Base-by-base conservation (phyloP, 495 filamentous ascomycete genomes). In the Gamarada debralockiae region DNA sequence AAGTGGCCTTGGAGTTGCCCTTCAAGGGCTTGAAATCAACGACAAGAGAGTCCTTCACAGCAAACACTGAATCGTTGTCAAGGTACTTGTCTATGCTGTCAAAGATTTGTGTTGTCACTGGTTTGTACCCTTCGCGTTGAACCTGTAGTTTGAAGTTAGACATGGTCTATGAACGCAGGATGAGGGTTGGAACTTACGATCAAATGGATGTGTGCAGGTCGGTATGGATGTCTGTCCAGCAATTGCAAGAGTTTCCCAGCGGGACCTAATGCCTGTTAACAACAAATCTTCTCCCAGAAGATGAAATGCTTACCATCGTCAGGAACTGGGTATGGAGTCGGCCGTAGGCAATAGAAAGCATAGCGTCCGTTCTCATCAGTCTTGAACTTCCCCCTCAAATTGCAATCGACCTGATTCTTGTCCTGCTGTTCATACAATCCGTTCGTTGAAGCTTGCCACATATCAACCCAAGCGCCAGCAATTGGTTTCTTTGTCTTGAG, bases 361-460 rank as follows among this genome's bases (percentile, higher is more conserved):
- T 88, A 93, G 56, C 82, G 72, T 65, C 87, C 87, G 53, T 90
- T 78, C 58, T 77, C 83, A 73, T 93, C 81, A 58, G 82, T 78
- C 58, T 75, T 79, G 78, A 90, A 91, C 73, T 91, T 92, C 65
- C 89, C 89, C 48, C 89, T 79, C 21, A 92, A 77, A 76, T 92
- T 92, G 78, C 87, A 89, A 67, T 85, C 82, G 40, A 72, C 68
- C 77, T 92, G 87, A 31, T 81, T 73, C 33, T 85, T 83, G 69
- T 92, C 89, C 72, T 93, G 89, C 82, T 90, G 90, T 68, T 93
- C 89, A 79, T 93, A 93, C 65, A 86, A 80, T 63, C 87, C 87
- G 74, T 92, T 93, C 69, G 86, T 76, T 6, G 81, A 85, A 36
- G 87, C 86, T 66, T 93, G 86, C 89, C 89, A 93, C 74, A 91